Evolutionary conservation across 257 asterid genomes (phyloP).

Genomic region (Nicotiana tomentosiformis): DNA sequence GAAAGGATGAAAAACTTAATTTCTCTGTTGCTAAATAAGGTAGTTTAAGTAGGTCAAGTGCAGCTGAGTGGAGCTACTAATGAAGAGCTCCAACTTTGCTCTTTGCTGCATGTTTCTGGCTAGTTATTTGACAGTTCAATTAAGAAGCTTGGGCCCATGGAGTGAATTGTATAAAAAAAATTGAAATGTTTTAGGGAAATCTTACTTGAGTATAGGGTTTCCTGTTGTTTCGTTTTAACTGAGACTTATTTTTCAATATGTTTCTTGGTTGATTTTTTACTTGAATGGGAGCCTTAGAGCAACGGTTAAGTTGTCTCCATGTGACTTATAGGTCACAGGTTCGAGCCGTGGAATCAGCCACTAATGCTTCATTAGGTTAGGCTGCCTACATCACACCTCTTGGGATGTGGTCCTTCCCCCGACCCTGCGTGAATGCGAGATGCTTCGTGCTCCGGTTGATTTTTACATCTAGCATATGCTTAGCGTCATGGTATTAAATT

Average conservation of each 20-base stretch:
- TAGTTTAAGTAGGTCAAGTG: neutral
- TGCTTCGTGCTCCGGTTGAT: no score
- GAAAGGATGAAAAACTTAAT: neutral
- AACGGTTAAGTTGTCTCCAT: no score
- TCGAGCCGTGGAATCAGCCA: no score
- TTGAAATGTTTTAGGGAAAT: neutral
- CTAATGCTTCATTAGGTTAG: no score
- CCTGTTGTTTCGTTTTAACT: neutral
- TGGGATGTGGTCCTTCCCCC: no score
- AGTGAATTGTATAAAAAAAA: neutral
- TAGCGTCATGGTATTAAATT: slow-evolving; percentile 8
- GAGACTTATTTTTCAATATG: neutral
- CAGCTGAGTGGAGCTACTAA: neutral
- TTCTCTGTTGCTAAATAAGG: neutral
- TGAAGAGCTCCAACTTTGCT: slow-evolving; percentile 4
- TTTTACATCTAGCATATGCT: neutral
- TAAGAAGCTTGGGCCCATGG: neutral
- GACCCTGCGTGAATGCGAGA: no score
- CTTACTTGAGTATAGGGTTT: neutral
- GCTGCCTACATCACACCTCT: no score
- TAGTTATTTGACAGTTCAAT: neutral
- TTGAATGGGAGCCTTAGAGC: neutral
- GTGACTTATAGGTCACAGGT: no score
- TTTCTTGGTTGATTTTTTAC: neutral
- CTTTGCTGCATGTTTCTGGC: neutral